A percentile compares a stretch with the other conserved stretches of the same genome.
These are phyloP conservation scores for Penicillium expansum DNA, from an alignment of 2,329 filamentous ascomycete genomes.

Conservation along the genomic window DNA sequence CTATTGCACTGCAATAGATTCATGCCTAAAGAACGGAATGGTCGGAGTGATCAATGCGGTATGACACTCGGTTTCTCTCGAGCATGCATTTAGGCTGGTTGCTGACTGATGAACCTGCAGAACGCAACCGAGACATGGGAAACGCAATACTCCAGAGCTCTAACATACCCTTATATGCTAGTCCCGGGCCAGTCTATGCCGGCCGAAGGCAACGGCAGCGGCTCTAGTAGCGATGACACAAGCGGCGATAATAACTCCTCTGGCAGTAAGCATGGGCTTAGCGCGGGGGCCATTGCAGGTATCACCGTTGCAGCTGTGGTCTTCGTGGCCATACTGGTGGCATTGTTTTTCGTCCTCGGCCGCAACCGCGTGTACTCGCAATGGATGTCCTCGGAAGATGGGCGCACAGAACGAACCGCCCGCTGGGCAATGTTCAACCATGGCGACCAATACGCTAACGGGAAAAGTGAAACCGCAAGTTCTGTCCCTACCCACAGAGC, in stretches of 20 bases:
- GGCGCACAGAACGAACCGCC: conserved; percentile 31
- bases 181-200: conserved; percentile 58
- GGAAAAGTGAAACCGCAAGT: conserved; percentile 19
- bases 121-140: conserved; percentile 52
- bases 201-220: conserved; percentile 48
- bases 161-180: conserved; percentile 53
- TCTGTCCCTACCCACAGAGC: not conserved
- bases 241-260: not conserved
- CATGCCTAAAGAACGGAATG: conserved; percentile 67
- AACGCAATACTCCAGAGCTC: conserved; percentile 49
- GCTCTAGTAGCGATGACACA: not conserved
- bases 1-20: conserved; percentile 66
- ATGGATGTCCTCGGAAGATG: conserved; percentile 36
- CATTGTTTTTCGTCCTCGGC: conserved; percentile 37
- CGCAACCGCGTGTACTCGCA: conserved; percentile 36
- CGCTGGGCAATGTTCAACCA: conserved; percentile 32
- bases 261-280: conserved; percentile 23
- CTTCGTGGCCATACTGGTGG: conserved; percentile 48
- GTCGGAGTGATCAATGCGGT: conserved; percentile 72
- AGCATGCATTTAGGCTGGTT: conserved; percentile 6
- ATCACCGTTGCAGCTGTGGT: conserved; percentile 55
- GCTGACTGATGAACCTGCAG: conserved; percentile 16
- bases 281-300: conserved; percentile 57
- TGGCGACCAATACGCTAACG: conserved; percentile 9
- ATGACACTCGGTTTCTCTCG: conserved; percentile 20